These are phyloP conservation scores for Annona squamosa DNA, from an alignment of 164 flowering plant species.

Conservation along the genomic window DNA sequence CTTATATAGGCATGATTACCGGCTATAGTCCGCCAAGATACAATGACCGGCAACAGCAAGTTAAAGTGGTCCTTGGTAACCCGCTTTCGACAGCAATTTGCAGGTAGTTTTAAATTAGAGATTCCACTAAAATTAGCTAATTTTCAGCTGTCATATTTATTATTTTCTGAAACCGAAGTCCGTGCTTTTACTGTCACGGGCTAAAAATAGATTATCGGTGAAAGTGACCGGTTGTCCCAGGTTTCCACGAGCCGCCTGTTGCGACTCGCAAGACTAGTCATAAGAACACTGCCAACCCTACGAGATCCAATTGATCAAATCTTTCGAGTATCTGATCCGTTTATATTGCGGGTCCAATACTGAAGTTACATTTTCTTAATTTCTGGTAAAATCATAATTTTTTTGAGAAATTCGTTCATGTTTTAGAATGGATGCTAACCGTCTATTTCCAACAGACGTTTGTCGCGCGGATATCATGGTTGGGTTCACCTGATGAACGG, in stretches of 20 bases:
- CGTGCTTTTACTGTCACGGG: background rate
- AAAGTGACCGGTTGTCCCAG: slow-evolving; percentile 9
- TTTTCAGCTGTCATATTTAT: slow-evolving; percentile 7
- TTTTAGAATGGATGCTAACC: background rate
- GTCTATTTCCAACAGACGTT: no score
- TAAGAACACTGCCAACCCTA: no score
- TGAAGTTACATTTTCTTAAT: no score
- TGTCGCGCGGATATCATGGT: background rate
- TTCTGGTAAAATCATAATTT: no score
- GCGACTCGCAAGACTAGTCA: no score
- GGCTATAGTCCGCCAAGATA: slow-evolving; percentile 8
- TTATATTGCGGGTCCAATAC: no score
- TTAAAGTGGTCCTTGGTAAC: slow-evolving; percentile 11
- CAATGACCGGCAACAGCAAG: slow-evolving; percentile 17
- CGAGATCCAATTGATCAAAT: no score
- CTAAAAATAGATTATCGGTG: slow-evolving; percentile 4
- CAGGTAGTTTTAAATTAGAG: slow-evolving; percentile 10
- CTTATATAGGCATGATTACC: slow-evolving; percentile 12
- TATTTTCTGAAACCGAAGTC: background rate
- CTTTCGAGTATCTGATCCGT: no score
- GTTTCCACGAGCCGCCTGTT: background rate
- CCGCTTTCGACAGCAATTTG: slow-evolving; percentile 1
- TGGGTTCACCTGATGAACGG: background rate
- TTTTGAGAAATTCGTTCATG: no score
- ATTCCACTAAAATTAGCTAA: slow-evolving; percentile 10